Evolutionary conservation across 2,329 filamentous ascomycete species (phyloP).

Genomic region (Orbilia ellipsospora): DNA sequence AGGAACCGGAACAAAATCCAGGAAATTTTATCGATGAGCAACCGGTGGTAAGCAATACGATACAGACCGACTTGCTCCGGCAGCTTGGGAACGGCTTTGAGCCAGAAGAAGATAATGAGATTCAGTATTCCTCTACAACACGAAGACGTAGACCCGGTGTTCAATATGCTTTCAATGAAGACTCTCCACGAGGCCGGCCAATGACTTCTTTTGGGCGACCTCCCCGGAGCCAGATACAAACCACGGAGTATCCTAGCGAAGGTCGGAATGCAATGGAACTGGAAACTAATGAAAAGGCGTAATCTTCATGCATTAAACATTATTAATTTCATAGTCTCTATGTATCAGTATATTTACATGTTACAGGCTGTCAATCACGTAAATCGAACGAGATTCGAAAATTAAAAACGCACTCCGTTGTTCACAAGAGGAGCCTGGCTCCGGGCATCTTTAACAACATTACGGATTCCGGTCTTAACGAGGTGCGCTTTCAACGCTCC

Average conservation of each 20-base stretch:
- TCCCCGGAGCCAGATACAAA: not conserved
- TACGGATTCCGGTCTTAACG: not conserved
- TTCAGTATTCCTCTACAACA: no score
- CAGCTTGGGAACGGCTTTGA: no score
- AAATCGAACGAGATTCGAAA: not conserved
- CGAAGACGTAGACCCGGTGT: not conserved
- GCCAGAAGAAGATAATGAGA: no score
- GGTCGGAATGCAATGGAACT: not conserved
- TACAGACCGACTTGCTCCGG: no score
- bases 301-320: not conserved
- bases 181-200: not conserved
- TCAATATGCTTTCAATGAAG: not conserved
- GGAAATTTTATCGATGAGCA: not conserved
- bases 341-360: not conserved
- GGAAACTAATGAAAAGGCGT: not conserved
- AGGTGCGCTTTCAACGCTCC: constrained; percentile 54
- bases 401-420: constrained; percentile 6
- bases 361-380: not conserved
- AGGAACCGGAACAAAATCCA: not conserved
- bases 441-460: not conserved
- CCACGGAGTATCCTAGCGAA: not conserved
- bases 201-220: not conserved
- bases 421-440: constrained; percentile 1
- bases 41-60: not conserved
- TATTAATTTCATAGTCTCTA: not conserved